Conservation (phyloP, 176 grass and related monocot genomes). For the barley (Hordeum vulgare) region MorexV3_pseudomolecules_assembly NC_058523.1:521182699-521183198, state of each 20-base stretch:
- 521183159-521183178: constrained; percentile 19
- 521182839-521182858: constrained; percentile 16
- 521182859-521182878: constrained; percentile 15
- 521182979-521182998: constrained; percentile 70
- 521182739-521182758: neutral
- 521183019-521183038: constrained; percentile 82
- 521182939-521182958: neutral
- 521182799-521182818: constrained; percentile 10
- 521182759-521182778: constrained; percentile 39
- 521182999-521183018: constrained; percentile 53
- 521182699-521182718: too few species aligned
- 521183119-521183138: neutral
- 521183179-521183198: constrained; percentile 96
- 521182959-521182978: neutral
- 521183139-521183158: neutral
- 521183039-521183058: constrained; percentile 32
- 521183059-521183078: constrained; percentile 27
- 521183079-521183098: neutral
- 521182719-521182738: neutral
- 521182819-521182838: constrained; percentile 41
- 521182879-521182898: neutral
- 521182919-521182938: constrained; percentile 20
- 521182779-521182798: constrained; percentile 73
- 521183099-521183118: constrained; percentile 6
- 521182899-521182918: neutral